These are phyloP conservation scores for Penicillium dipodomyicola DNA, from an alignment of 495 filamentous ascomycete genomes.

Conservation along the genomic window DNA sequence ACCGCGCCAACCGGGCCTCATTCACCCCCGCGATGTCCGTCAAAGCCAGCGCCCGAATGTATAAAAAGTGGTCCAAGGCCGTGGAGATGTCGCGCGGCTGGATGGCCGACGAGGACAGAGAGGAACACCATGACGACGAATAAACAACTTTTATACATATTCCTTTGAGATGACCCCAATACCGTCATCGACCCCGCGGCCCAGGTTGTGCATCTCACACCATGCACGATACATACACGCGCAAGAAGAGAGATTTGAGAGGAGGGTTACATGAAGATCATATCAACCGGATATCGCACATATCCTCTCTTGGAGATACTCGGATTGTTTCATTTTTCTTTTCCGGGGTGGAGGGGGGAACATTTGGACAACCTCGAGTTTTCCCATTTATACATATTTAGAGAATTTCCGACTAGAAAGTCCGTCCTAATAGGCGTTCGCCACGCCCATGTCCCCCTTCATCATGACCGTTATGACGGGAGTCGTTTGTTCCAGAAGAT, in stretches of 20 bases:
- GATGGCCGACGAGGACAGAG: slow-evolving; percentile 49
- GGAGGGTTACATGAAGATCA: slow-evolving; percentile 3
- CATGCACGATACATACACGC: not conserved
- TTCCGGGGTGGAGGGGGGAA: slow-evolving; percentile 1
- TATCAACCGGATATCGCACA: slow-evolving; percentile 9
- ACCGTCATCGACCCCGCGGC: slow-evolving; percentile 7
- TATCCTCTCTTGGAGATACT: slow-evolving; percentile 5
- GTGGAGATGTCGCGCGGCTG: slow-evolving; percentile 90
- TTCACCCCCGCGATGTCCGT: slow-evolving; percentile 66
- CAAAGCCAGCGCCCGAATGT: slow-evolving; percentile 64
- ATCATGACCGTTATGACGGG: slow-evolving; percentile 32
- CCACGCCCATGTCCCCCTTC: slow-evolving; percentile 13
- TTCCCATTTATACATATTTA: slow-evolving; percentile 27
- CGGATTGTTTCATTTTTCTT: slow-evolving; percentile 3
- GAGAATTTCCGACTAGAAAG: slow-evolving; percentile 22
- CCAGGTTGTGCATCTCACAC: not conserved
- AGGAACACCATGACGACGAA: slow-evolving; percentile 39
- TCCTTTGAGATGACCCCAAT: slow-evolving; percentile 12
- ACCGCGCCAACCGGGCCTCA: slow-evolving; percentile 67
- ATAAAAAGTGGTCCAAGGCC: slow-evolving; percentile 77
- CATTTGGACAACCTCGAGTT: slow-evolving; percentile 16
- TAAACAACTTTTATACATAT: slow-evolving; percentile 18
- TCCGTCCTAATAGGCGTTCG: slow-evolving; percentile 25
- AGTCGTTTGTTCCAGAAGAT: slow-evolving; percentile 14
- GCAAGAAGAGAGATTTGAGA: not conserved